A percentile compares a stretch with the other conserved stretches of the same genome.
phyloP scores from a whole-genome alignment of 2,329 filamentous ascomycete genomes.

The Penicillium sp. region DNA sequence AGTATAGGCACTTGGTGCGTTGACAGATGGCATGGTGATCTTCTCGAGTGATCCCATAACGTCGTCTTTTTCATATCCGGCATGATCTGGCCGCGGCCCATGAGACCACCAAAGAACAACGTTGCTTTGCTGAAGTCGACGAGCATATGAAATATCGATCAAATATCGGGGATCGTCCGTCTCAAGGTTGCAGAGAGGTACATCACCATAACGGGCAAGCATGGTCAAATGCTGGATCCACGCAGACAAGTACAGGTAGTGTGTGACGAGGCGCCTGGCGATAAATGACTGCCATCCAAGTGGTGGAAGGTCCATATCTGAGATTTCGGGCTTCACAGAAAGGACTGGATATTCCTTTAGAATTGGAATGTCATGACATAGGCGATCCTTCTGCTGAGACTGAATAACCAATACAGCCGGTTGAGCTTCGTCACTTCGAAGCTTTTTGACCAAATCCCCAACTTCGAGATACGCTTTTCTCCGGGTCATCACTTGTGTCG shows the following conservation, averaged over 20 bases:
- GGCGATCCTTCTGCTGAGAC: constrained; percentile 78
- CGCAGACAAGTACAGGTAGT: constrained; percentile 89
- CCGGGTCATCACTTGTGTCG: constrained; percentile 83
- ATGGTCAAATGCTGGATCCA: constrained; percentile 90
- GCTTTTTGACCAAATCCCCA: constrained; percentile 84
- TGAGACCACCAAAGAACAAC: constrained; percentile 97
- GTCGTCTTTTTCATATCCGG: constrained; percentile 92
- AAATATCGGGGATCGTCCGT: constrained; percentile 91
- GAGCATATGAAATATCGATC: constrained; percentile 93
- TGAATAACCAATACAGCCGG: constrained; percentile 88
- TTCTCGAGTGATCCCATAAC: constrained; percentile 80
- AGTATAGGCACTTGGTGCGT: constrained; percentile 90
- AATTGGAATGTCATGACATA: constrained; percentile 83
- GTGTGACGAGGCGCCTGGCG: constrained; percentile 80
- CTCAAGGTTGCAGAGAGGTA: constrained; percentile 94
- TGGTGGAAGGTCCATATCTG: constrained; percentile 85
- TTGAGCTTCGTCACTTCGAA: constrained; percentile 79
- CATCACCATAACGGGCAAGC: constrained; percentile 87
- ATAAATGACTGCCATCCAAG: constrained; percentile 93
- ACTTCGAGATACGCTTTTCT: constrained; percentile 89
- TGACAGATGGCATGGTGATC: constrained; percentile 89
- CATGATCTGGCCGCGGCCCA: constrained; percentile 86
- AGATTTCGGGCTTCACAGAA: constrained; percentile 77
- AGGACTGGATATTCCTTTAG: constrained; percentile 84
- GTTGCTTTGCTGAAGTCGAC: constrained; percentile 85